Conservation (phyloP, 225 moss, liverwort and hornwort genomes). For the Pleurozium schreberi region DNA sequence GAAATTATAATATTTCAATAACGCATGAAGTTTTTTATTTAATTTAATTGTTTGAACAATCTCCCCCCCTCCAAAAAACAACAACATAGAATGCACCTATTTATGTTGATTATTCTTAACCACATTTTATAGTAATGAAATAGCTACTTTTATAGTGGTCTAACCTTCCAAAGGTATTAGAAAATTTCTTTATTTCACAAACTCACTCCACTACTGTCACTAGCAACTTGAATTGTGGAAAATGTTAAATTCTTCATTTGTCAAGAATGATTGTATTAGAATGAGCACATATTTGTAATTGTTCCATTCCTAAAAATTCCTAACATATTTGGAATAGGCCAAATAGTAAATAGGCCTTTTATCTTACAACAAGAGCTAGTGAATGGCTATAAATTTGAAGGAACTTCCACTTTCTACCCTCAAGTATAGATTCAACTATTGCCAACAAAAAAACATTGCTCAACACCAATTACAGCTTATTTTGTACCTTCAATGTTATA, state of each 20-base stretch:
- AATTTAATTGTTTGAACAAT: neutral
- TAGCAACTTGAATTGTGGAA: fast-evolving
- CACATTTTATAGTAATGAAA: neutral
- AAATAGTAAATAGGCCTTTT: neutral
- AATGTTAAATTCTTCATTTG: neutral
- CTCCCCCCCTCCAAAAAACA: fast-evolving
- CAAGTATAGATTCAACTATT: neutral
- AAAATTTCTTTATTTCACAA: neutral
- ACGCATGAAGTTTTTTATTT: neutral
- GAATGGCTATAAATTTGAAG: neutral
- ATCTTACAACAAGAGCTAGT: neutral
- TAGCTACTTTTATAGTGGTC: too few species aligned
- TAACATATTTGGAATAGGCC: too few species aligned
- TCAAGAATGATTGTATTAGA: too few species aligned
- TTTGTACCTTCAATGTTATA: neutral
- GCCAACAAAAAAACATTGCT: fast-evolving
- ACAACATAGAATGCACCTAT: neutral
- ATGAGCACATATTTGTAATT: neutral
- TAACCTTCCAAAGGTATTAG: neutral
- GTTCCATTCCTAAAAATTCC: neutral
- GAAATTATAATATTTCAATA: fast-evolving
- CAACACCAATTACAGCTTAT: neutral
- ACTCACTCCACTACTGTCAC: fast-evolving
- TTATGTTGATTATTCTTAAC: neutral
- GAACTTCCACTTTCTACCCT: neutral